phyloP scores from a whole-genome alignment of 2,329 filamentous ascomycete genomes.

The Penicillium sp. region DNA sequence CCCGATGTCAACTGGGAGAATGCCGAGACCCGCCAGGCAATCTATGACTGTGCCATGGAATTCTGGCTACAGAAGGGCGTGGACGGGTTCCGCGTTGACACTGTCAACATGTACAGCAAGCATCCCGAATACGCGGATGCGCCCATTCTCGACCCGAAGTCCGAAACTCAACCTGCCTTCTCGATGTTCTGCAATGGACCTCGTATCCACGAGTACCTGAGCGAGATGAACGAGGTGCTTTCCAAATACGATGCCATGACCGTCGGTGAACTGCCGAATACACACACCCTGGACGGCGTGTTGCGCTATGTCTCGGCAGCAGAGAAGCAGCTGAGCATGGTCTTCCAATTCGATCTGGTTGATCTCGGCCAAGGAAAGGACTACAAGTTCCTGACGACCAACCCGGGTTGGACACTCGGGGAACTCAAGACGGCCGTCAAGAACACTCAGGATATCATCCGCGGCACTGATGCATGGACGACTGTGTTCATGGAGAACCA shows the following conservation, averaged over 20 bases:
- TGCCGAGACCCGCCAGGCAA: conserved; percentile 57
- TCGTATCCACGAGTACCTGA: conserved; percentile 63
- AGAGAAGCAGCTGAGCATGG: conserved; percentile 63
- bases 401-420: conserved; percentile 45
- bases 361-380: conserved; percentile 52
- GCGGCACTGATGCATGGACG: conserved; percentile 51
- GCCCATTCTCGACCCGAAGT: conserved; percentile 49
- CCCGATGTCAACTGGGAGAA: conserved; percentile 79
- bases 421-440: conserved; percentile 42
- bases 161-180: conserved; percentile 50
- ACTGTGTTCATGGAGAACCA: conserved; percentile 63
- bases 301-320: conserved; percentile 57
- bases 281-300: conserved; percentile 56
- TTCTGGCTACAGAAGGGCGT: conserved; percentile 72
- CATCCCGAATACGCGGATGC: conserved; percentile 52
- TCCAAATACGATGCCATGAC: conserved; percentile 64
- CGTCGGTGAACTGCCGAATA: conserved; percentile 65
- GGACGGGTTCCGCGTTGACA: conserved; percentile 65
- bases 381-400: conserved; percentile 46
- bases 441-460: conserved; percentile 53
- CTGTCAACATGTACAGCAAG: conserved; percentile 61
- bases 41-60: conserved; percentile 64
- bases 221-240: conserved; percentile 60
- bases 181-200: conserved; percentile 65
- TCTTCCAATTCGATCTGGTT: conserved; percentile 56